phyloP scores from a whole-genome alignment of 345 rosid genomes.

The Toxicodendron radicans region DNA sequence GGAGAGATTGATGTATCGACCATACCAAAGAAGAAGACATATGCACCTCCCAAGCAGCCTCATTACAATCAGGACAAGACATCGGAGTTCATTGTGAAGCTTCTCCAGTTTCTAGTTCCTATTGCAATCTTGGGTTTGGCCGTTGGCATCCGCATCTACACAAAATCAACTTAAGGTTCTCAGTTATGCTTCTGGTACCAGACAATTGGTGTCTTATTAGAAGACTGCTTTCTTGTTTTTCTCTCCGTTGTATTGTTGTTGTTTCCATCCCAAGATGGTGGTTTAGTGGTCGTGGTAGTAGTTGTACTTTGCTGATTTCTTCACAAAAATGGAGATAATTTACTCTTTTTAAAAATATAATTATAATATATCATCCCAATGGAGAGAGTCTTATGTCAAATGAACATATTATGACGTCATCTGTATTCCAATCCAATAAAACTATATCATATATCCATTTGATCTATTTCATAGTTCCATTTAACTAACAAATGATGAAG shows the following conservation, averaged over 20 bases:
- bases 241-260: neutral
- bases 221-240: neutral
- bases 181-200: neutral
- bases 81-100: constrained; percentile 70
- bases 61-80: constrained; percentile 82
- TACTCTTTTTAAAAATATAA: neutral
- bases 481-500: no score
- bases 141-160: constrained; percentile 61
- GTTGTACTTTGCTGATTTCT: neutral
- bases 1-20: constrained; percentile 67
- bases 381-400: no score
- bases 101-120: constrained; percentile 79
- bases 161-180: constrained; percentile 46
- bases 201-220: neutral
- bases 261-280: neutral
- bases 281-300: neutral
- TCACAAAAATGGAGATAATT: neutral
- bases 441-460: no score
- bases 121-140: constrained; percentile 81
- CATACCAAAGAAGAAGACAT: constrained; percentile 50
- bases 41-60: constrained; percentile 72
- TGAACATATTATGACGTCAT: no score
- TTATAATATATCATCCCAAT: neutral
- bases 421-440: no score
- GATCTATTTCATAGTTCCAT: no score